Evolutionary conservation across 1,139 yeast genomes (phyloP).

Genomic region (Geotrichum aggregatum): DNA sequence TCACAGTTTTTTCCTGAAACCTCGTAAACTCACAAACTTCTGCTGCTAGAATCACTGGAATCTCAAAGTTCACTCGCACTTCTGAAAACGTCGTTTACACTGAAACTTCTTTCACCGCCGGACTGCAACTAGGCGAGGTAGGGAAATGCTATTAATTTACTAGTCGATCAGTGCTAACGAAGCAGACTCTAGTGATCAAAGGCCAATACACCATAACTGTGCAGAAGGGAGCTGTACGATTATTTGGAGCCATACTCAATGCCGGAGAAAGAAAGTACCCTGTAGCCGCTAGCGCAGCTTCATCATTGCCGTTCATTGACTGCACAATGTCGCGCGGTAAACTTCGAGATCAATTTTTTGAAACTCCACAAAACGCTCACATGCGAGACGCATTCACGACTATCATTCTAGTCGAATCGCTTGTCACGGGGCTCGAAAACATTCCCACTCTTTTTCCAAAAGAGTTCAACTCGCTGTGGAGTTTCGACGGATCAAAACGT

Average conservation of each 20-base stretch:
- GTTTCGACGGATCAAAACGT: conserved; percentile 2
- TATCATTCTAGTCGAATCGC: conserved; percentile 43
- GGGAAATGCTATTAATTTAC: not conserved
- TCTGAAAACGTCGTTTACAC: conserved; percentile 8
- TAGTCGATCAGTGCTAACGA: not conserved
- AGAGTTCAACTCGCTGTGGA: conserved; percentile 5
- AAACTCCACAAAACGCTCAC: conserved; percentile 19
- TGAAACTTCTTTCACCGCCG: conserved; percentile 7
- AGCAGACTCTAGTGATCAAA: conserved; percentile 43
- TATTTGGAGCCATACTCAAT: conserved; percentile 50
- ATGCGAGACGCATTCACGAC: conserved; percentile 39
- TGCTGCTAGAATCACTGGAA: not conserved
- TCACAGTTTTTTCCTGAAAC: not conserved
- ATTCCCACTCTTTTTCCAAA: conserved; percentile 50
- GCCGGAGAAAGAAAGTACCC: conserved; percentile 26
- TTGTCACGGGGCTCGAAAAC: conserved; percentile 46
- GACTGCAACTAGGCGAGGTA: conserved; percentile 18
- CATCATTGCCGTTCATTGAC: conserved; percentile 54
- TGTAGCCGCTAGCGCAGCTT: conserved; percentile 48
- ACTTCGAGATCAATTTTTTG: conserved; percentile 35
- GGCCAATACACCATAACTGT: conserved; percentile 58
- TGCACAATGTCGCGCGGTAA: conserved; percentile 43
- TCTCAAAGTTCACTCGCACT: conserved; percentile 6
- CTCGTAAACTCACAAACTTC: not conserved
- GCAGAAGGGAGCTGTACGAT: conserved; percentile 54